A percentile compares a stretch with the other conserved stretches of the same genome.
These are phyloP conservation scores for Phalaenopsis hybrid DNA, from an alignment of 116 monocot species.

Conservation along the genomic window DNA sequence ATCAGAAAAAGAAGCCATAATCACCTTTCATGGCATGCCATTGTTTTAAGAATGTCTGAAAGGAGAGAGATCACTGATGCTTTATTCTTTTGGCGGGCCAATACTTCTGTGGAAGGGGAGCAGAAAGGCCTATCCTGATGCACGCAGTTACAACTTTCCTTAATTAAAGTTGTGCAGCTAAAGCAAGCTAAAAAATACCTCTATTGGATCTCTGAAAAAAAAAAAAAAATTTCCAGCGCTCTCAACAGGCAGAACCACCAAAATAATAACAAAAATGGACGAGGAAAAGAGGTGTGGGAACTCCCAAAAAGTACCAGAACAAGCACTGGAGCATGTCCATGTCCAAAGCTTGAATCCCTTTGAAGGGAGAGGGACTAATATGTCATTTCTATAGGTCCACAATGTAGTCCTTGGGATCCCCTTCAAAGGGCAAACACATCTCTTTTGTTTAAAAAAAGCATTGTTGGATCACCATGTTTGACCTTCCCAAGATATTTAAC, in stretches of 20 bases:
- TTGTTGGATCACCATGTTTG: constrained; percentile 27
- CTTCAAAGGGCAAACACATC: background rate
- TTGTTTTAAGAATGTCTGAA: background rate
- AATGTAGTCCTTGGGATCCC: constrained; percentile 9
- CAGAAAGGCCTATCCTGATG: constrained; percentile 13
- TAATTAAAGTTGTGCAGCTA: constrained; percentile 3
- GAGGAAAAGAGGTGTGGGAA: background rate
- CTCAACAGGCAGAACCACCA: background rate
- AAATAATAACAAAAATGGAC: background rate
- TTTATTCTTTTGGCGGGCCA: constrained; percentile 16
- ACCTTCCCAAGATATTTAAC: constrained; percentile 17
- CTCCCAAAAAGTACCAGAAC: constrained; percentile 2
- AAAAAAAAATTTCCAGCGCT: background rate
- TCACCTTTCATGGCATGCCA: constrained; percentile 20
- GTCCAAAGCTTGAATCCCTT: background rate
- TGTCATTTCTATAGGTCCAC: constrained; percentile 2
- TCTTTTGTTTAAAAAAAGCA: constrained; percentile 6
- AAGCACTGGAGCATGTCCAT: constrained; percentile 2
- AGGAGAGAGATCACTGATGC: constrained; percentile 14
- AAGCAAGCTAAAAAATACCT: constrained; percentile 9
- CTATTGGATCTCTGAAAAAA: background rate
- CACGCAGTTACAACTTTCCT: background rate
- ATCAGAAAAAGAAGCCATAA: constrained; percentile 12
- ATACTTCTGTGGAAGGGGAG: constrained; percentile 9
- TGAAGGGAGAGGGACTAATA: background rate